Evolutionary conservation across 2,329 filamentous ascomycete genomes (phyloP).

Genomic region (Colletotrichum simmondsii): DNA sequence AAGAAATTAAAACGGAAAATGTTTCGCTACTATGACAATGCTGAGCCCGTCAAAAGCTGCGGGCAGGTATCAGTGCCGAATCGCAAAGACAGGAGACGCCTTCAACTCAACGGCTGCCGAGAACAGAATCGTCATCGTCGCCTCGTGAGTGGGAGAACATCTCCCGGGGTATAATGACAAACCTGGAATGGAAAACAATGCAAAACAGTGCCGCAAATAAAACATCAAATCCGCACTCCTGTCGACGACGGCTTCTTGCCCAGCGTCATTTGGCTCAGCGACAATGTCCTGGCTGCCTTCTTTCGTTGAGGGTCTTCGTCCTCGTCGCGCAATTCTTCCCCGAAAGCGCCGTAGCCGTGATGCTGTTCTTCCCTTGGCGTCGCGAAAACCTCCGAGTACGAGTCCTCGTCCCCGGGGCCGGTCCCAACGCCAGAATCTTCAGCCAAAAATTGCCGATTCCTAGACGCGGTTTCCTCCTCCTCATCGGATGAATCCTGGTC

Average conservation of each 20-base stretch:
- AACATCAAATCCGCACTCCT: slow-evolving; percentile 17
- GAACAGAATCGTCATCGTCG: slow-evolving; percentile 26
- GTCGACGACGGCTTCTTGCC: slow-evolving; percentile 43
- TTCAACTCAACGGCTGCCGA: slow-evolving; percentile 27
- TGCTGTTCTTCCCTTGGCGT: slow-evolving; percentile 61
- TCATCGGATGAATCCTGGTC: slow-evolving; percentile 55
- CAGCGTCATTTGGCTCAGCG: slow-evolving; percentile 69
- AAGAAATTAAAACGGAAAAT: background rate
- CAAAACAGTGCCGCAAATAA: slow-evolving; percentile 27
- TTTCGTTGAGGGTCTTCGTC: slow-evolving; percentile 53
- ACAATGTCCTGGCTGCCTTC: slow-evolving; percentile 72
- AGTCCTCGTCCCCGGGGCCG: slow-evolving; percentile 50
- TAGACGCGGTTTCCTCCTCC: slow-evolving; percentile 38
- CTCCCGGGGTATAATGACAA: slow-evolving; percentile 35
- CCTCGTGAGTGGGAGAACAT: slow-evolving; percentile 21
- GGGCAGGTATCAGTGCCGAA: slow-evolving; percentile 17
- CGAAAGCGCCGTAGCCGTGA: slow-evolving; percentile 49
- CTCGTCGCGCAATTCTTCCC: slow-evolving; percentile 52
- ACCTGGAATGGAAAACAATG: slow-evolving; percentile 28
- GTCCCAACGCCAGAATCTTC: slow-evolving; percentile 51
- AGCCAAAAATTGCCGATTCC: slow-evolving; percentile 26
- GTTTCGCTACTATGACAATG: slow-evolving; percentile 22
- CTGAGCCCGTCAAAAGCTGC: slow-evolving; percentile 13
- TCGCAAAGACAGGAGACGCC: slow-evolving; percentile 20
- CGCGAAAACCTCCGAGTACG: slow-evolving; percentile 60